Percentiles rank a stretch among this genome's conserved stretches.
Conservation (phyloP, 768 basidiomycete species). For the Baorangia bicolor region DNA sequence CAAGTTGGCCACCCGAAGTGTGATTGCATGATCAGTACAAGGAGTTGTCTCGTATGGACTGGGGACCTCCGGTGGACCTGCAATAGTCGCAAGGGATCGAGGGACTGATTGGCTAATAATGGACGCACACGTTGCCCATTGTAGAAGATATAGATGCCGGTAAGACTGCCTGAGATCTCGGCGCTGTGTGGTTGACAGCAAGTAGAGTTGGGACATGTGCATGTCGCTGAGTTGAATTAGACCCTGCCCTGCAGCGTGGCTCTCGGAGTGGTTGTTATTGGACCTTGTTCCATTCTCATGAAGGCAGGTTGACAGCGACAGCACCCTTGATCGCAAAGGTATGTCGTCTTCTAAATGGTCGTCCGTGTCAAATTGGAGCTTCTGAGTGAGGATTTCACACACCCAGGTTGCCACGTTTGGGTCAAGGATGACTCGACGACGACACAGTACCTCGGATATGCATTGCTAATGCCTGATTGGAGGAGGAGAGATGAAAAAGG, state of each 20-base stretch:
- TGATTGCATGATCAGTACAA: slow-evolving; percentile 23
- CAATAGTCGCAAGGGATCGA: slow-evolving; percentile 10
- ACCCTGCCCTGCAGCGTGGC: slow-evolving; percentile 31
- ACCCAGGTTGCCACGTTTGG: slow-evolving; percentile 11
- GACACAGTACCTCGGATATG: slow-evolving; percentile 19
- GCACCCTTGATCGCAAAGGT: slow-evolving; percentile 27
- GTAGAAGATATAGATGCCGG: slow-evolving; percentile 26
- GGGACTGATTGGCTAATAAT: slow-evolving; percentile 21
- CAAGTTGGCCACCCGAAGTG: slow-evolving; percentile 26
- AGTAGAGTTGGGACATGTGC: slow-evolving; percentile 18
- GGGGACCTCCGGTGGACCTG: slow-evolving; percentile 24
- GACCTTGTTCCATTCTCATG: slow-evolving; percentile 32
- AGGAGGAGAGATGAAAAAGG: background rate
- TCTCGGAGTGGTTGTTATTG: slow-evolving; percentile 17
- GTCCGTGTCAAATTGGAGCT: slow-evolving; percentile 20
- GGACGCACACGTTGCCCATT: slow-evolving; percentile 18
- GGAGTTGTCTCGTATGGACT: slow-evolving; percentile 23
- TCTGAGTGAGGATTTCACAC: slow-evolving; percentile 6
- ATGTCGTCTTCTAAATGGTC: slow-evolving; percentile 22
- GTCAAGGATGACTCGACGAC: slow-evolving; percentile 2
- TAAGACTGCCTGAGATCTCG: slow-evolving; percentile 12
- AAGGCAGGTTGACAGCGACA: slow-evolving; percentile 21
- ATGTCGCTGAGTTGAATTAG: slow-evolving; percentile 26
- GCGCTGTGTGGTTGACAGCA: slow-evolving; percentile 16
- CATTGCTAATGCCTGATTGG: slow-evolving; percentile 5